Percentiles rank a stretch among this genome's conserved stretches.
phyloP scores from a whole-genome alignment of 768 basidiomycete genomes.

The Suillus spraguei region DNA sequence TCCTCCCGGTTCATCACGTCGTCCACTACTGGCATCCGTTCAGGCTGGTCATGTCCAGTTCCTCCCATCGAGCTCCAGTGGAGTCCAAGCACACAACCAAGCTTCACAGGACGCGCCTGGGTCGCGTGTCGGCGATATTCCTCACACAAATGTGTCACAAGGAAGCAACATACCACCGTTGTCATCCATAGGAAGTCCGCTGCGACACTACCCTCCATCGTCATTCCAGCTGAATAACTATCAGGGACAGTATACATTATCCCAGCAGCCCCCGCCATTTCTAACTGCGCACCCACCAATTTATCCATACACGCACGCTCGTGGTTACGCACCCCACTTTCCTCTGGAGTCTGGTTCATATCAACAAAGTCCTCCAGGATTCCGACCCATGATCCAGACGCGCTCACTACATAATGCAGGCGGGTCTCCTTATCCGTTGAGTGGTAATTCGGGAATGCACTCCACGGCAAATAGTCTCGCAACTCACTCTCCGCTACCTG shows the following conservation, averaged over 20 bases:
- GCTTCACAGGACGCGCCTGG: neutral
- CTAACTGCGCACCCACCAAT: slow-evolving; percentile 33
- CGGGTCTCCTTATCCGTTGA: slow-evolving; percentile 39
- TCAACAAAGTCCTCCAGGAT: slow-evolving; percentile 43
- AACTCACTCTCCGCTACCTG: slow-evolving; percentile 19
- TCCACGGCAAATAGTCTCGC: slow-evolving; percentile 29
- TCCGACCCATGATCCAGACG: slow-evolving; percentile 39
- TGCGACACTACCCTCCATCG: slow-evolving; percentile 22
- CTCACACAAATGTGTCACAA: slow-evolving; percentile 4
- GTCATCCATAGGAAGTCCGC: slow-evolving; percentile 26
- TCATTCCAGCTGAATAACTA: slow-evolving; percentile 40
- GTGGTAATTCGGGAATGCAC: slow-evolving; percentile 22
- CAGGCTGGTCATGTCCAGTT: slow-evolving; percentile 13
- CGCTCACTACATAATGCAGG: slow-evolving; percentile 40
- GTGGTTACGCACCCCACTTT: slow-evolving; percentile 38
- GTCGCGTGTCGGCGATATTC: neutral
- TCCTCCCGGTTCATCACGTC: slow-evolving; percentile 9
- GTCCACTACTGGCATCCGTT: neutral
- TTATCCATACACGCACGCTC: slow-evolving; percentile 35
- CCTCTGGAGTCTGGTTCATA: slow-evolving; percentile 41
- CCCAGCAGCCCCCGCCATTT: slow-evolving; percentile 38
- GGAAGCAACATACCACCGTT: slow-evolving; percentile 11
- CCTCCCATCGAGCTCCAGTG: neutral
- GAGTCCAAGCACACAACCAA: neutral
- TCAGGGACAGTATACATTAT: slow-evolving; percentile 50